Evolutionary conservation across 2,329 filamentous ascomycete genomes (phyloP).

Genomic region (Ilyonectria robusta): DNA sequence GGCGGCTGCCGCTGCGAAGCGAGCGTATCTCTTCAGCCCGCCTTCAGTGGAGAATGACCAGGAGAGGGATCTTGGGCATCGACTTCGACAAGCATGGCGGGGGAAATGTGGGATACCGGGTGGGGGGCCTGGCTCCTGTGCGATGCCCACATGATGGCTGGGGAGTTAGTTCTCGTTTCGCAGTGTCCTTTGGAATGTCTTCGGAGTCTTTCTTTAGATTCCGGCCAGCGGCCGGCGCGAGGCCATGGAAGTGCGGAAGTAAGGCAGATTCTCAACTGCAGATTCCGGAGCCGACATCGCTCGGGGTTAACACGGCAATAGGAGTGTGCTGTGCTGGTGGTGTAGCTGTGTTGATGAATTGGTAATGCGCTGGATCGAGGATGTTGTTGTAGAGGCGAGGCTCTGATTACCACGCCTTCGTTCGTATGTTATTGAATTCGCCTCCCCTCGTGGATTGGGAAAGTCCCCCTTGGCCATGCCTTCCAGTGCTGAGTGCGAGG

Average conservation of each 20-base stretch:
- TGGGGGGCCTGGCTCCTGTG: not conserved
- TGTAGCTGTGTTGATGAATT: not conserved
- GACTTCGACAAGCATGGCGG: not conserved
- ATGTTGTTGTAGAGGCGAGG: not conserved
- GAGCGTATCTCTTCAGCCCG: not conserved
- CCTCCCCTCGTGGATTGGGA: not conserved
- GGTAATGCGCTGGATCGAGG: not conserved
- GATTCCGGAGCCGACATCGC: conserved; percentile 26
- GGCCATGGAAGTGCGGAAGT: not conserved
- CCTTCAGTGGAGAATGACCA: not conserved
- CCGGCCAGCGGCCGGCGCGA: not conserved
- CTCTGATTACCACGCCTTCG: not conserved
- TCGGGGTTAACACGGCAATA: conserved; percentile 26
- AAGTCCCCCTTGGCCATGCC: not conserved
- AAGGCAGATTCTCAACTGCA: not conserved
- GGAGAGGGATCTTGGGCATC: not conserved
- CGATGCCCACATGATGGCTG: not conserved
- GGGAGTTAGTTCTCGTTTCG: not conserved
- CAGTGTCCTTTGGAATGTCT: not conserved
- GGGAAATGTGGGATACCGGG: not conserved
- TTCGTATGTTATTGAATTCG: not conserved
- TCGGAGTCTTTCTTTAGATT: not conserved
- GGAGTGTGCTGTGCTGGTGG: too few species aligned
- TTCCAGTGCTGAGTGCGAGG: not conserved
- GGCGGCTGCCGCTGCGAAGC: conserved; percentile 1